Evolutionary conservation across 208 protist species (phyloP), one percentile per base, ranked within the genome.

Genomic region (Trypanosoma brucei): DNA sequence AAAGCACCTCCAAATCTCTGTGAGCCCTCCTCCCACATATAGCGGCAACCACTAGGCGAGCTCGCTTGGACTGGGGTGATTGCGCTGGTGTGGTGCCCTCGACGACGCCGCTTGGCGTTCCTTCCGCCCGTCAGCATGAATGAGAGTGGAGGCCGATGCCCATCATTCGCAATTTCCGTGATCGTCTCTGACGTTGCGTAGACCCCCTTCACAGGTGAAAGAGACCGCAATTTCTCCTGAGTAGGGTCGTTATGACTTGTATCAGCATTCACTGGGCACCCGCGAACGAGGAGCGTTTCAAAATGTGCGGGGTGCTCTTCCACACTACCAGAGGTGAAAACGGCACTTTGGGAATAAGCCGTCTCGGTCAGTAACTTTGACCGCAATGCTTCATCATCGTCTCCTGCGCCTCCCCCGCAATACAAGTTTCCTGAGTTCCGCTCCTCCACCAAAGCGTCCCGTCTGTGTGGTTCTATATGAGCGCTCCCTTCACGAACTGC

Each of bases 21-120:
- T 9, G 9, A 0, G 50, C 38, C 38, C 14, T 65, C 51, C 4
- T 31, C 31, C 35, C 61, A 46, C 33, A 62, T 45, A 42, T 56
- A 62, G 31, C 46, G 55, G 9, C 39, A 11, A 14, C 42, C 42
- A 46, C 6, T 11, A 11, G 42, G 42, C 42, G 42, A 6, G 11
- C 42, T 11, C 11, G 42, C 8, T 6, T 11, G 42, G 11, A 46
- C 11, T 11, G 42, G 8, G 42, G 42, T 11, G 11, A 11, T 46
- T 11, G 42, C 11, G 42, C 42, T 14, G 42, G 8, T 46, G 11
- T 11, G 42, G 8, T 11, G 42, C 42, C 42, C 42, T 11, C 42
- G 8, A 14, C 42, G 42, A 11, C 42, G 42, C 42, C 42, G 42
- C 42, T 46, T 46, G 42, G 42, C 6, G 6, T 6, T 6, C 8